These are phyloP conservation scores for Phytopythium vexans DNA, from an alignment of 352 stramenopile species.

Conservation along the genomic window DNA sequence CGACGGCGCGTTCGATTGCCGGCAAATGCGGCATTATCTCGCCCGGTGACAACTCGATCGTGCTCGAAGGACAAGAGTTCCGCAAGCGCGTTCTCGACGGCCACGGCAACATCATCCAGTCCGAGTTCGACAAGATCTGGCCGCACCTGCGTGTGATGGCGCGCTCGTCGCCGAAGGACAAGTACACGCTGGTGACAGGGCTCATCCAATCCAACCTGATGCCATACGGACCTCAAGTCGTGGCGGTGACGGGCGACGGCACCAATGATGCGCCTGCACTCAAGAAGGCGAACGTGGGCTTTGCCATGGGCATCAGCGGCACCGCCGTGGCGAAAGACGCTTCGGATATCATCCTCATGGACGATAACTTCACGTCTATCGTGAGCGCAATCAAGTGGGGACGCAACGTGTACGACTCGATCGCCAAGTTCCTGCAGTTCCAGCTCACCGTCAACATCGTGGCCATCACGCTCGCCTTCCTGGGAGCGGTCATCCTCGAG, in stretches of 20 bases:
- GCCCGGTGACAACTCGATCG: constrained; percentile 45
- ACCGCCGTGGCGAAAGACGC: constrained; percentile 95
- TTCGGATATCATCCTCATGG: constrained; percentile 95
- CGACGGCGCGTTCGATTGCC: constrained; percentile 85
- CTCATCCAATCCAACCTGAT: constrained; percentile 83
- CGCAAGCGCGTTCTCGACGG: constrained; percentile 58
- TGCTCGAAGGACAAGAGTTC: constrained; percentile 73
- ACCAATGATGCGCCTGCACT: constrained; percentile 97
- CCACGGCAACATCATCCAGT: constrained; percentile 69
- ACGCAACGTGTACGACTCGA: constrained; percentile 95
- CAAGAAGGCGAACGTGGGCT: constrained; percentile 96
- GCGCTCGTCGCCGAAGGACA: constrained; percentile 94
- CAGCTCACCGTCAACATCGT: constrained; percentile 97
- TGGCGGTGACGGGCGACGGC: constrained; percentile 96
- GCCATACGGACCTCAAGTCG: constrained; percentile 81
- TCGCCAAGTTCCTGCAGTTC: constrained; percentile 98
- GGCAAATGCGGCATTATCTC: constrained; percentile 72
- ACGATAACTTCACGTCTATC: constrained; percentile 97
- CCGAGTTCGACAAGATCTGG: constrained; percentile 92
- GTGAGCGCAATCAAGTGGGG: constrained; percentile 96
- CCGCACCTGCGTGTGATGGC: constrained; percentile 90
- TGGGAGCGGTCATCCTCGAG: constrained; percentile 79
- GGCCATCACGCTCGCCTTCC: constrained; percentile 90
- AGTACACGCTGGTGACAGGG: constrained; percentile 95
- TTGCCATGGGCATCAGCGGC: constrained; percentile 96